Conservation (phyloP, 1,139 yeast genomes). For the Komagataea norvegica region DNA sequence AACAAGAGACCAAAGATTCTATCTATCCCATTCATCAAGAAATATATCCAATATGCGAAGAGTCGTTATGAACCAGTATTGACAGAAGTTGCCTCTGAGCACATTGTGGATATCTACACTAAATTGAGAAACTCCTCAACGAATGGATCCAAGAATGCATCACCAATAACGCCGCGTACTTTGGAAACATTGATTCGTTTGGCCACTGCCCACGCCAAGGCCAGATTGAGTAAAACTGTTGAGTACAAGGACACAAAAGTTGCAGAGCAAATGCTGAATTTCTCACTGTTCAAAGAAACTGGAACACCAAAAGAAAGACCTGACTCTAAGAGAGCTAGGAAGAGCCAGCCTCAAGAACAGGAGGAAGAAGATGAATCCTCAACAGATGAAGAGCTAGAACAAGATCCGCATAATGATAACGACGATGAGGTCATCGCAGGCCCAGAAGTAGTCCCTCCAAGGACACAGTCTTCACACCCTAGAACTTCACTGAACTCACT, state of each 20-base stretch:
- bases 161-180: constrained; percentile 98
- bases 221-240: constrained; percentile 71
- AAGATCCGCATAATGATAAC: not conserved
- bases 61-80: constrained; percentile 80
- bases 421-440: constrained; percentile 1
- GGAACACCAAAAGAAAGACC: constrained; percentile 26
- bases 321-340: constrained; percentile 28
- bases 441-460: not conserved
- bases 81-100: constrained; percentile 72
- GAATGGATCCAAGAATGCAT: constrained; percentile 63
- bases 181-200: constrained; percentile 93
- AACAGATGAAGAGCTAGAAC: not conserved
- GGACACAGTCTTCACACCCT: constrained; percentile 1
- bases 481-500: constrained; percentile 20
- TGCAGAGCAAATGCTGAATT: constrained; percentile 82
- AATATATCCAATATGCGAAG: constrained; percentile 91
- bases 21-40: constrained; percentile 81
- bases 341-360: constrained; percentile 21
- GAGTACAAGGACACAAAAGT: constrained; percentile 77
- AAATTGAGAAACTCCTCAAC: constrained; percentile 78
- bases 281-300: constrained; percentile 80
- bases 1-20: constrained; percentile 59
- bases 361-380: constrained; percentile 6
- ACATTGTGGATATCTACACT: constrained; percentile 76
- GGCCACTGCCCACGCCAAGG: constrained; percentile 95